Evolutionary conservation across 1,139 yeast genomes (phyloP).

Genomic region (Geotrichum bryndzae): DNA sequence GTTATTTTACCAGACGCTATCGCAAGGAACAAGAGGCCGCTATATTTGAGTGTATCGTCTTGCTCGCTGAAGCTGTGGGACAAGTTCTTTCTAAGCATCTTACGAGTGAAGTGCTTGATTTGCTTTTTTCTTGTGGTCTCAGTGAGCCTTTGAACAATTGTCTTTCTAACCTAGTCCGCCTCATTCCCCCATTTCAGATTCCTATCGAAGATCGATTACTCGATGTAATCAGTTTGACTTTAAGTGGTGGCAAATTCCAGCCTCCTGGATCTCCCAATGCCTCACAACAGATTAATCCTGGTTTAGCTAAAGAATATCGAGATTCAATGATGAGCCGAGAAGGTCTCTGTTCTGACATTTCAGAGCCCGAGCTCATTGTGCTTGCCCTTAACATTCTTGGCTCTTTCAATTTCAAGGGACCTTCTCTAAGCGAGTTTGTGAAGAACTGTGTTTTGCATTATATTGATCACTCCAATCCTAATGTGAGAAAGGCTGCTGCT

Average conservation of each 20-base stretch:
- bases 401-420: conserved; percentile 66
- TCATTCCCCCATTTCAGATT: conserved; percentile 75
- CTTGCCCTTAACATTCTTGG: conserved; percentile 71
- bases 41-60: conserved; percentile 81
- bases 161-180: conserved; percentile 55
- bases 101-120: conserved; percentile 72
- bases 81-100: conserved; percentile 91
- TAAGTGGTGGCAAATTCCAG: conserved; percentile 74
- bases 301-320: conserved; percentile 70
- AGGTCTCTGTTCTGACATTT: conserved; percentile 36
- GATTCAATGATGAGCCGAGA: conserved; percentile 67
- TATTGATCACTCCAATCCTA: conserved; percentile 71
- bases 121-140: conserved; percentile 76
- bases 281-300: conserved; percentile 51
- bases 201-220: conserved; percentile 66
- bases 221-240: conserved; percentile 66
- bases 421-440: conserved; percentile 80
- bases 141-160: conserved; percentile 76
- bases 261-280: conserved; percentile 80
- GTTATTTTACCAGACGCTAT: conserved; percentile 36
- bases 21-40: conserved; percentile 80
- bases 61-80: conserved; percentile 83
- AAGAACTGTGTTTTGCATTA: conserved; percentile 75
- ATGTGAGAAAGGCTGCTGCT: conserved; percentile 80
- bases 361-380: conserved; percentile 50